phyloP scores from a whole-genome alignment of 306 rosid genomes.

The Albizia julibrissin region DNA sequence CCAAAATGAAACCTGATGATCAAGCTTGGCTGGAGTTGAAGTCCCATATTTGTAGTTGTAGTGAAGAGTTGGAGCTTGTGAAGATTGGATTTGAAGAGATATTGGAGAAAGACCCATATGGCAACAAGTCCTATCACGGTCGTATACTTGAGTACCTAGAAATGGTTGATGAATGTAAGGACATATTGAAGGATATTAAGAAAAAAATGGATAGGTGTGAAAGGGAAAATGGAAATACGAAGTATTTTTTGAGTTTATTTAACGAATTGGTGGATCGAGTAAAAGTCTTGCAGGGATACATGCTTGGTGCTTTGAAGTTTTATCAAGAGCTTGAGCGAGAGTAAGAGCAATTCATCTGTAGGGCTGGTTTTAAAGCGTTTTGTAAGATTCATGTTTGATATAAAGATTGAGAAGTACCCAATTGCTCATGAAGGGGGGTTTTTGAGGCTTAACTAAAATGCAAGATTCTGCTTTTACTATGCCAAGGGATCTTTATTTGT shows the following conservation, averaged over 20 bases:
- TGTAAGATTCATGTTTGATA: neutral
- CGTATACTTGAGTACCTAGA: conserved; percentile 43
- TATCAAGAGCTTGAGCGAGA: conserved; percentile 41
- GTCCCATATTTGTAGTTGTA: conserved; percentile 37
- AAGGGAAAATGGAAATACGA: conserved; percentile 20
- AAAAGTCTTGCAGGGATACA: conserved; percentile 39
- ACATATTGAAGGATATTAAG: conserved; percentile 41
- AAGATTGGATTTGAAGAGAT: conserved; percentile 48
- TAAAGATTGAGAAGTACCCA: neutral
- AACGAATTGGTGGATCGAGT: conserved; percentile 32
- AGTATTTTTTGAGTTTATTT: conserved; percentile 28
- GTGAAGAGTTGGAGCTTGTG: conserved; percentile 36
- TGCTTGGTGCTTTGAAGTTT: conserved; percentile 46
- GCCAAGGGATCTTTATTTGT: neutral
- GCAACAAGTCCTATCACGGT: conserved; percentile 33
- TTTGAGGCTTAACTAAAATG: neutral
- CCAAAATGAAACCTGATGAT: conserved; percentile 29
- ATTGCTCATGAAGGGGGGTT: conserved; percentile 7
- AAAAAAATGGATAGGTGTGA: conserved; percentile 44
- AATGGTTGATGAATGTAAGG: conserved; percentile 37
- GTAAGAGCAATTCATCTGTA: neutral
- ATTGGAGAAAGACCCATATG: conserved; percentile 38
- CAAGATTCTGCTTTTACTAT: neutral
- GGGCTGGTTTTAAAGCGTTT: neutral
- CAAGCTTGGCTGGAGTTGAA: conserved; percentile 43